Conservation (phyloP, 2,329 filamentous ascomycete species). For the Dryadomyces quercivorus region DNA sequence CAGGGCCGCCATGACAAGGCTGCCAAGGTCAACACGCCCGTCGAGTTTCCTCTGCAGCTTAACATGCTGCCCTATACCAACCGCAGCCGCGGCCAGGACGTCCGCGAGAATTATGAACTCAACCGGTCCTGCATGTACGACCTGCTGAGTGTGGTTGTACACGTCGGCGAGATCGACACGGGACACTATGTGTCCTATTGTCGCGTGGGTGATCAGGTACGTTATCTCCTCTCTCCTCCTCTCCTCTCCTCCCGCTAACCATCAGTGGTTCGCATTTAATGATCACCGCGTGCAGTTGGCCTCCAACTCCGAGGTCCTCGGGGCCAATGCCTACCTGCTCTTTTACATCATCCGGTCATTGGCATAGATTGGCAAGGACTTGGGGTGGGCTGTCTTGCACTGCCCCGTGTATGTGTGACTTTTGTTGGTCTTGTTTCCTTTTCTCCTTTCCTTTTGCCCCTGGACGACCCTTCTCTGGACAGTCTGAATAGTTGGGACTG, state of each 20-base stretch:
- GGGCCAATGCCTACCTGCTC: slow-evolving; percentile 76
- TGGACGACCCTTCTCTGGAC: neutral
- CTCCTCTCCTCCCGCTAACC: slow-evolving; percentile 1
- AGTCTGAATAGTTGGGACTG: neutral
- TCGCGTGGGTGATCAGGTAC: slow-evolving; percentile 59
- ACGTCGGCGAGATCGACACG: slow-evolving; percentile 85
- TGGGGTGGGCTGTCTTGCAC: neutral
- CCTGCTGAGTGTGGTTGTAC: slow-evolving; percentile 78
- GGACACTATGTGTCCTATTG: slow-evolving; percentile 91
- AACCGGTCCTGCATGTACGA: slow-evolving; percentile 67
- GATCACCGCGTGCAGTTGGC: slow-evolving; percentile 85
- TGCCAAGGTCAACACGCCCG: slow-evolving; percentile 77
- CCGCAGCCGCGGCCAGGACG: slow-evolving; percentile 39
- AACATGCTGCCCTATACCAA: slow-evolving; percentile 89
- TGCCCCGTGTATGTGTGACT: no score
- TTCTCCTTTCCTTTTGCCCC: neutral
- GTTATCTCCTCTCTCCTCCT: slow-evolving; percentile 11
- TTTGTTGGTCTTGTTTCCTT: neutral
- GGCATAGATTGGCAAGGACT: slow-evolving; percentile 20
- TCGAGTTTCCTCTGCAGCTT: slow-evolving; percentile 74
- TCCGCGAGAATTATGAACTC: slow-evolving; percentile 39
- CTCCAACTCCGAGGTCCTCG: slow-evolving; percentile 71
- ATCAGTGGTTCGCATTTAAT: slow-evolving; percentile 87
- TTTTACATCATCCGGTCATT: slow-evolving; percentile 68
- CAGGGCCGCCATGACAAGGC: slow-evolving; percentile 56